Percentiles rank a stretch among this genome's conserved stretches.
phyloP scores from a whole-genome alignment of 75 land plant genomes.

The Azolla pinnata region DNA sequence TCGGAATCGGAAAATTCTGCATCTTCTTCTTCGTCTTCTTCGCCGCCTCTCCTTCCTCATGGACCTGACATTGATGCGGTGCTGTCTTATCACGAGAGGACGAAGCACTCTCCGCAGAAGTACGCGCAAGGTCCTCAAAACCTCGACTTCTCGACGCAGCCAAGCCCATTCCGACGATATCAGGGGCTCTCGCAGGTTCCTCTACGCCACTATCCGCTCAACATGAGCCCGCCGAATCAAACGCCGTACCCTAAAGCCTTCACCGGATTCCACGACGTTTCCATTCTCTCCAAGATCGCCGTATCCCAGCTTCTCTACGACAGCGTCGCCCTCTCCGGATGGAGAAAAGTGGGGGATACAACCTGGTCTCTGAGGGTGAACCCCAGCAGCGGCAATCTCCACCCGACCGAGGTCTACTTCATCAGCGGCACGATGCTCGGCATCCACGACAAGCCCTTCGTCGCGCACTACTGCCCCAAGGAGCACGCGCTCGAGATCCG shows the following conservation, averaged over 20 bases:
- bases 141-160: conserved; percentile 95
- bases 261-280: conserved; percentile 18
- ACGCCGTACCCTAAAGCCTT: conserved; percentile 25
- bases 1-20: no score
- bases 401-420: conserved; percentile 86
- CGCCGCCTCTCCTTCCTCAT: background rate
- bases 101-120: conserved; percentile 64
- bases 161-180: conserved; percentile 90
- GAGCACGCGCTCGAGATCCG: conserved; percentile 75
- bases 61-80: conserved; percentile 5
- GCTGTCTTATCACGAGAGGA: conserved; percentile 60
- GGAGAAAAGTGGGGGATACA: conserved; percentile 76
- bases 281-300: conserved; percentile 26
- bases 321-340: conserved; percentile 80
- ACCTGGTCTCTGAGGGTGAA: conserved; percentile 96
- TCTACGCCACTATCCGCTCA: conserved; percentile 40
- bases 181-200: conserved; percentile 40
- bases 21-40: no score
- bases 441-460: conserved; percentile 39
- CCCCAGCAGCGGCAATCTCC: conserved; percentile 94
- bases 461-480: conserved; percentile 90
- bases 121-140: conserved; percentile 83
- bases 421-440: conserved; percentile 48
- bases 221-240: conserved; percentile 3
- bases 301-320: conserved; percentile 81